Evolutionary conservation across 441 rosid genomes (phyloP), one percentile per base, ranked within the genome.

Genomic region (Dalechampia spathulata): DNA sequence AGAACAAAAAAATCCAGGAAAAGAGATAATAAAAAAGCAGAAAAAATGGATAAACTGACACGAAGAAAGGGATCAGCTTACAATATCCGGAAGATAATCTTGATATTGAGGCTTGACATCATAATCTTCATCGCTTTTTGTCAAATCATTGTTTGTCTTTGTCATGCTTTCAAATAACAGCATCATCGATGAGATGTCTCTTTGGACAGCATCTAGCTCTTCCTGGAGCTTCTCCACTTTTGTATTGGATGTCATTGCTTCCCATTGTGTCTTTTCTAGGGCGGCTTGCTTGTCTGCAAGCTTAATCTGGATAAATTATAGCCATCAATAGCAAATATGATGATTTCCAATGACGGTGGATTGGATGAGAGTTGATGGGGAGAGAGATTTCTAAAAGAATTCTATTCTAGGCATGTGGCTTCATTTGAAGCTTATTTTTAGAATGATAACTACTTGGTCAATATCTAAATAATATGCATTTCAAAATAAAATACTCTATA

Each of bases 201-300:
- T 86, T 70, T 83, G 83, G 46, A 78, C 49, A 44, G 81, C 41
- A 28, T 77, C 74, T 46, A 84, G 73, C 61, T 88, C 80, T 72
- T 81, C 79, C 62, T 81, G 79, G 54, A 92, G 94, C 78, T 85
- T 82, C 65, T 59, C 89, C 36, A 69, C 88, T 73, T 68, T 85
- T 14, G 63, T 58, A 57, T 76, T 75, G 37, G 90, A 72, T 52
- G 86, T 75, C 83, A 78, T 83, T 56, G 85, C 90, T 74, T 92
- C 88, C 99, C 99, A 92, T 61, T 75, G 96, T 42, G 75, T 65
- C 81, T 85, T 92, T 58, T 92, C 99, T 41, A 89, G 72, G n/a
- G 88, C 83, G 37, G 99, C 99, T 72, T 89, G 97, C 76, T 75
- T 92, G 75, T 92, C 99, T 26, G 97, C 99, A 60, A 92, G 96